Evolutionary conservation across 2,329 filamentous ascomycete species (phyloP), one percentile per base, ranked within the genome.

Genomic region (Ascochyta lentis): DNA sequence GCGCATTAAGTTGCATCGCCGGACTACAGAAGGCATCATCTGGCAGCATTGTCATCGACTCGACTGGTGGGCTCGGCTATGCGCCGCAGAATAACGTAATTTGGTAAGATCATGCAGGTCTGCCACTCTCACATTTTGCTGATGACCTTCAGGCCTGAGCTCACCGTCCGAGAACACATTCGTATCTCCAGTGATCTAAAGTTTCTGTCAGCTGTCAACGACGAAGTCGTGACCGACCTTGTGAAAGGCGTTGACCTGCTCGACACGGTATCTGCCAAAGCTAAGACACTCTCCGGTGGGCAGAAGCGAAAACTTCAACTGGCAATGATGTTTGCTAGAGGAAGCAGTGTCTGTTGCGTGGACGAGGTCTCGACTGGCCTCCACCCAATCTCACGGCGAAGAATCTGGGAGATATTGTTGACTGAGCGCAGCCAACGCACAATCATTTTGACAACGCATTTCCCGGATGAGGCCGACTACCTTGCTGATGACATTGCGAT

Each of bases 291-390:
- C 0, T 96, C 91, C 2, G 92, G 92, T 8, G 92, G 92, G 0
- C 92, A 96, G 74, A 96, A 96, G 77, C 82, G 92, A 46, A 96
- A 96, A 73, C 80, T 96, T 9, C 92, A 96, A 73, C 81, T 96
- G 5, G 92, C 91, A 7, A 92, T 96, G 85, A 96, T 96, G 91
- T 86, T 96, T 65, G 93, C 91, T 9, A 92, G 93, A 56, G 92
- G 91, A 8, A 93, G 89, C 60, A 85, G 86, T 15, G 87, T 96
- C 0, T 96, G 92, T 75, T 93, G 91, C 68, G 86, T 96, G 4
- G 92, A 96, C 63, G 92, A 96, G 75, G 91, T 96, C 16, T 92
- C 88, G 44, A 92, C 88, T 55, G 92, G 93, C 15, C 82, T 96
- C 19, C 92, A 96, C 70, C 92, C 92, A 0, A 80, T 96, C 2